These are phyloP conservation scores for Yamadazyma tumulicola DNA, from an alignment of 805 yeast species.

Conservation along the genomic window DNA sequence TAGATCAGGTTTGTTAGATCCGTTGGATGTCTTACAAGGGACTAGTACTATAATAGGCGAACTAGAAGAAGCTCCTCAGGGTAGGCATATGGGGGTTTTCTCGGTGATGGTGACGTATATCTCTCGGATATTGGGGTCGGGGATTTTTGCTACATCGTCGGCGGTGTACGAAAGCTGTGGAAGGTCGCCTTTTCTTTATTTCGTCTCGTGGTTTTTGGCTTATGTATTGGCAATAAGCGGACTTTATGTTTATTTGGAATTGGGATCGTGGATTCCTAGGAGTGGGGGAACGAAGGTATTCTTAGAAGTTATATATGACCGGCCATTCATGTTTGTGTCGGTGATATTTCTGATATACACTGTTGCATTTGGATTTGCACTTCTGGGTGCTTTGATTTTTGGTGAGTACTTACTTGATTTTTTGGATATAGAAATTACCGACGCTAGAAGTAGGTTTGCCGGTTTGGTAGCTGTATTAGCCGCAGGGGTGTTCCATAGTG, in stretches of 20 bases:
- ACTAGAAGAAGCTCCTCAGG: conserved; percentile 62
- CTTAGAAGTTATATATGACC: conserved; percentile 61
- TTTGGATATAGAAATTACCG: conserved; percentile 37
- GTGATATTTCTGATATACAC: conserved; percentile 49
- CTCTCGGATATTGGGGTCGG: conserved; percentile 72
- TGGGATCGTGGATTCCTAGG: conserved; percentile 68
- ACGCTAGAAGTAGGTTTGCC: conserved; percentile 30
- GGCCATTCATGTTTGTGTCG: conserved; percentile 54
- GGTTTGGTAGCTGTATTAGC: conserved; percentile 26
- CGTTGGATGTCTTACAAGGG: conserved; percentile 3
- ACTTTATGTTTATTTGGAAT: conserved; percentile 59
- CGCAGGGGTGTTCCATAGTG: conserved; percentile 47
- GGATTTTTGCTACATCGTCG: conserved; percentile 71
- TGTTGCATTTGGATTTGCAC: conserved; percentile 51
- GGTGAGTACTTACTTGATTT: conserved; percentile 56
- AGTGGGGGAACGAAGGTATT: conserved; percentile 78
- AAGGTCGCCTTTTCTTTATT: conserved; percentile 59
- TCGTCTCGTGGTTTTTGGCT: conserved; percentile 61
- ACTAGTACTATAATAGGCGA: conserved; percentile 18
- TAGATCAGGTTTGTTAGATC: conserved; percentile 8
- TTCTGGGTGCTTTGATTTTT: conserved; percentile 56
- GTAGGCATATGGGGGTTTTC: conserved; percentile 68
- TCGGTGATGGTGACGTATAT: conserved; percentile 63
- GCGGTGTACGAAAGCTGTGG: conserved; percentile 66
- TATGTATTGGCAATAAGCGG: conserved; percentile 66